A percentile compares a stretch with the other conserved stretches of the same genome.
Conservation (phyloP, 1,284 basidiomycete genomes). For the Quambalaria eucalypti region DNA sequence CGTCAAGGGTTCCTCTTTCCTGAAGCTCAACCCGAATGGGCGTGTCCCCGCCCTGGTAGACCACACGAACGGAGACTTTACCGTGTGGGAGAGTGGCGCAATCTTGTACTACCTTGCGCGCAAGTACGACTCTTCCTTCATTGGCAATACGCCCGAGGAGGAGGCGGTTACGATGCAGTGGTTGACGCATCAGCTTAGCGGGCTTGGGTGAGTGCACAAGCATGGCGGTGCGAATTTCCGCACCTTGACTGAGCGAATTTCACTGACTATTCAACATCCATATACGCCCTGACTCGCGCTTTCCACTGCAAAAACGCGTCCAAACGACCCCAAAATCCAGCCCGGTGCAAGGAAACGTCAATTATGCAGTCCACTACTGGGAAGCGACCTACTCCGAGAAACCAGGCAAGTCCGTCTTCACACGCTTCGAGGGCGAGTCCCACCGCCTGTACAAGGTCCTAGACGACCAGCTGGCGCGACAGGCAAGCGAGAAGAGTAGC, state of each 20-base stretch:
- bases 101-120: slow-evolving; percentile 33
- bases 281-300: too few relatives aligned
- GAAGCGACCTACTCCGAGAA: slow-evolving; percentile 18
- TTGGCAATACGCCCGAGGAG: slow-evolving; percentile 25
- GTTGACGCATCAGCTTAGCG: slow-evolving; percentile 28
- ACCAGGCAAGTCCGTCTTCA: slow-evolving; percentile 21
- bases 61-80: slow-evolving; percentile 12
- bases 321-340: too few relatives aligned
- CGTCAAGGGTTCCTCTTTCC: slow-evolving; percentile 34
- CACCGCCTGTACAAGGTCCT: slow-evolving; percentile 31
- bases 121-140: slow-evolving; percentile 28
- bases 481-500: slow-evolving; percentile 22
- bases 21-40: slow-evolving; percentile 34
- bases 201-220: slow-evolving; percentile 28
- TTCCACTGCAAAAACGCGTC: too few relatives aligned
- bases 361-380: slow-evolving; percentile 3
- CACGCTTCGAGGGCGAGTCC: slow-evolving; percentile 28
- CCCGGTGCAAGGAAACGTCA: not conserved
- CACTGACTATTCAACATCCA: too few relatives aligned
- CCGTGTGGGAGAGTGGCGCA: slow-evolving; percentile 31
- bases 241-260: too few relatives aligned
- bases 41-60: slow-evolving; percentile 29
- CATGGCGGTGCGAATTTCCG: too few relatives aligned
- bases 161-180: slow-evolving; percentile 23
- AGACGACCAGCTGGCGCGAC: slow-evolving; percentile 26